phyloP scores from a whole-genome alignment of 805 yeast species.

The Isabelozyma rhagii region DNA sequence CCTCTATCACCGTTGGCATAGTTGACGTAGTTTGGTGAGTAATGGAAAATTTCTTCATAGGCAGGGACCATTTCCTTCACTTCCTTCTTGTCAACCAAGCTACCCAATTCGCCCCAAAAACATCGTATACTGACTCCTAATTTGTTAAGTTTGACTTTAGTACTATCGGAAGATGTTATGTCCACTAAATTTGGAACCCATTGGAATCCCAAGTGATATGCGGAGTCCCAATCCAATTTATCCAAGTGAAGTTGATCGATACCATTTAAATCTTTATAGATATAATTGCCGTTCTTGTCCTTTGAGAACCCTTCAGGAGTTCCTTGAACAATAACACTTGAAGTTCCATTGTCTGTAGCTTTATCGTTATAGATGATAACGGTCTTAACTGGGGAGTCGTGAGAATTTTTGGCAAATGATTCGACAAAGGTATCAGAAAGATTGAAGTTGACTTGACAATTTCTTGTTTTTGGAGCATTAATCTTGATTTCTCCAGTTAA shows the following conservation, averaged over 20 bases:
- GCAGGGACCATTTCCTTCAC: slow-evolving; percentile 56
- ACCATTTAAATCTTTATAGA: slow-evolving; percentile 57
- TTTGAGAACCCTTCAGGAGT: slow-evolving; percentile 47
- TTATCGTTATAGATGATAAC: slow-evolving; percentile 49
- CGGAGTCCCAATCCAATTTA: slow-evolving; percentile 57
- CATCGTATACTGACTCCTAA: slow-evolving; percentile 64
- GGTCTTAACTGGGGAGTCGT: slow-evolving; percentile 60
- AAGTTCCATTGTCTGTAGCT: slow-evolving; percentile 2
- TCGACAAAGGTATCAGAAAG: slow-evolving; percentile 31
- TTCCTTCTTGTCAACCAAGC: slow-evolving; percentile 29
- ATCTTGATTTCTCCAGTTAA: slow-evolving; percentile 60
- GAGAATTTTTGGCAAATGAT: slow-evolving; percentile 27
- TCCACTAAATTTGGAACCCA: slow-evolving; percentile 69
- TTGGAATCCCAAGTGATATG: slow-evolving; percentile 62
- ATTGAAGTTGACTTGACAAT: slow-evolving; percentile 61
- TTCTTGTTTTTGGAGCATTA: slow-evolving; percentile 57
- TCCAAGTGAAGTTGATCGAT: slow-evolving; percentile 63
- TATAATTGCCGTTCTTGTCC: slow-evolving; percentile 39
- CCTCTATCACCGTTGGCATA: slow-evolving; percentile 70
- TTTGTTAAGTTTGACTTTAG: slow-evolving; percentile 26
- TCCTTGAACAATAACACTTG: slow-evolving; percentile 7
- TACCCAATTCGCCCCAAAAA: slow-evolving; percentile 73
- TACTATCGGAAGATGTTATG: slow-evolving; percentile 24
- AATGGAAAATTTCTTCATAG: slow-evolving; percentile 63
- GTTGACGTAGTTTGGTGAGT: slow-evolving; percentile 60